A percentile compares a stretch with the other conserved stretches of the same genome.
Evolutionary conservation across 2,329 filamentous ascomycete genomes (phyloP).

Genomic region (Coniochaeta sp.): DNA sequence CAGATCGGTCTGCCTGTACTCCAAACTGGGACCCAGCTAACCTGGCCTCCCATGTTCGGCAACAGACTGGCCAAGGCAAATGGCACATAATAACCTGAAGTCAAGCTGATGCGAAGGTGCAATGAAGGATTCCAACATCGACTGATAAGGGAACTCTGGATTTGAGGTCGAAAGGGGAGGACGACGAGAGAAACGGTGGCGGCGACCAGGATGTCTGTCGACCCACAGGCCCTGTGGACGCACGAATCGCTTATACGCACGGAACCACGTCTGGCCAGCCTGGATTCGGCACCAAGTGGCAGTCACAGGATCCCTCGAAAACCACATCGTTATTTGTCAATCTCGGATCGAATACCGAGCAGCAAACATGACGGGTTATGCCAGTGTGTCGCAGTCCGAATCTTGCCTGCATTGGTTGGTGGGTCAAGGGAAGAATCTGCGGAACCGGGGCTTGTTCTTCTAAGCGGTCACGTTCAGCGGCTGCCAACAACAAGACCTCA

Average conservation of each 20-base stretch:
- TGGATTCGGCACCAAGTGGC: background rate
- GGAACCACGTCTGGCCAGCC: background rate
- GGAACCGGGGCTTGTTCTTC: background rate
- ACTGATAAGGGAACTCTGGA: background rate
- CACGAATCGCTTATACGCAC: background rate
- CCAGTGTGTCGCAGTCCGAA: background rate
- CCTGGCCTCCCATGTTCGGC: background rate
- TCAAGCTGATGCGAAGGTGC: background rate
- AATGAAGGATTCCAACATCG: background rate
- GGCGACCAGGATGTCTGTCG: background rate
- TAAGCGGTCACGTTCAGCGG: background rate
- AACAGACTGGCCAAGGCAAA: background rate
- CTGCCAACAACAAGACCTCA: background rate
- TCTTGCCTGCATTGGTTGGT: background rate
- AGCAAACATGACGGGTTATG: background rate
- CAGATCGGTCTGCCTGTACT: background rate
- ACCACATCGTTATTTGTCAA: background rate
- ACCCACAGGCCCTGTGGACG: background rate
- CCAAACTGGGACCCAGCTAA: background rate
- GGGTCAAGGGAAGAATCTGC: background rate
- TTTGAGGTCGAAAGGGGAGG: background rate
- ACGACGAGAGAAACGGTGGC: background rate
- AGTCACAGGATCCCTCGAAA: background rate
- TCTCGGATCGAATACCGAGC: background rate
- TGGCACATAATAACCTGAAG: no score